These are phyloP conservation scores for California macrophylla DNA, from an alignment of 441 rosid genomes.

Conservation along the genomic window DNA sequence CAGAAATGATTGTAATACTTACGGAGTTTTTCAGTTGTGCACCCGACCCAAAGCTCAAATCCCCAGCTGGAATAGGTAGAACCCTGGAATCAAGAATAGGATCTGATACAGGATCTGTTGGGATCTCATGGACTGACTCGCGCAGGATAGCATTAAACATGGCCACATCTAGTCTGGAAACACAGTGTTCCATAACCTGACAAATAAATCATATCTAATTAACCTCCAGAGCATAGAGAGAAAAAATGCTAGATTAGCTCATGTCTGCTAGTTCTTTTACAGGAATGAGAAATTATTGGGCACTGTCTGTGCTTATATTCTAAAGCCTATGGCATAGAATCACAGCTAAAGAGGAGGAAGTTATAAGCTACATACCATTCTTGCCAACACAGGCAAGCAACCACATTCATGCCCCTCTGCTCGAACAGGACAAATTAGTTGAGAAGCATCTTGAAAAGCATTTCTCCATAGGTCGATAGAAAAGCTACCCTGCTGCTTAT, in stretches of 20 bases:
- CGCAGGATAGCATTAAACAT: slow-evolving; percentile 97
- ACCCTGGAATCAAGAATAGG: slow-evolving; percentile 73
- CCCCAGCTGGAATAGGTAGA: slow-evolving; percentile 79
- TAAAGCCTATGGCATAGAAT: background rate
- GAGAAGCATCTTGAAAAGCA: slow-evolving; percentile 86
- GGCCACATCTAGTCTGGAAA: slow-evolving; percentile 86
- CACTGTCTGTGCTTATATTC: background rate
- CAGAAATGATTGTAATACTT: slow-evolving; percentile 24
- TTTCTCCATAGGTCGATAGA: slow-evolving; percentile 80
- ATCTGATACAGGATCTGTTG: slow-evolving; percentile 94
- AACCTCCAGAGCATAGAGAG: background rate
- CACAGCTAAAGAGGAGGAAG: slow-evolving; percentile 7
- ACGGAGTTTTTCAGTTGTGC: slow-evolving; percentile 85
- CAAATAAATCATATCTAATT: slow-evolving; percentile 9
- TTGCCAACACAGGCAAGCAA: slow-evolving; percentile 66
- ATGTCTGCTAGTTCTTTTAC: background rate
- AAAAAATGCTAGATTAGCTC: background rate
- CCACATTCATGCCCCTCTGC: slow-evolving; percentile 92
- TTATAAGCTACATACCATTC: slow-evolving; percentile 45
- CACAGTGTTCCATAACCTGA: slow-evolving; percentile 92
- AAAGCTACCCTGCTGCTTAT: slow-evolving; percentile 59
- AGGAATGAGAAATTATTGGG: background rate
- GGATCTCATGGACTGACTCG: slow-evolving; percentile 77
- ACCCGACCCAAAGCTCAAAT: slow-evolving; percentile 86
- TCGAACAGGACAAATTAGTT: slow-evolving; percentile 92